Percentiles rank a stretch among this genome's conserved stretches.
Evolutionary conservation across 139 green algal species (phyloP).

Genomic region (Ostreobium quekettii): DNA sequence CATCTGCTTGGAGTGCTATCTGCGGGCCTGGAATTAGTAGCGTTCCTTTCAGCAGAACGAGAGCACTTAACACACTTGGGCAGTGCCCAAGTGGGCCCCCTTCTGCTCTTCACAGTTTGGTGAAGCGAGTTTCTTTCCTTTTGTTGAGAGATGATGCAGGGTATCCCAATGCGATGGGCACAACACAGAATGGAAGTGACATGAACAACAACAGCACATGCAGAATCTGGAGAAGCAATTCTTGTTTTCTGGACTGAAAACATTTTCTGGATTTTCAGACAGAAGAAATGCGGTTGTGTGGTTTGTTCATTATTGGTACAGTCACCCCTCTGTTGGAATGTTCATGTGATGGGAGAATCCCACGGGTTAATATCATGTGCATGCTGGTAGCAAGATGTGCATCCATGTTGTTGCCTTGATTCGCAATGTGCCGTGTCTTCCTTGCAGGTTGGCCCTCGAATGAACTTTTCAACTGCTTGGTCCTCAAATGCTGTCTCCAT

Average conservation of each 20-base stretch:
- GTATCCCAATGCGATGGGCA: too few species aligned
- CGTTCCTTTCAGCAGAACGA: not conserved
- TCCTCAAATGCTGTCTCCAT: conserved; percentile 96
- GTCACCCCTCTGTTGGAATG: not conserved
- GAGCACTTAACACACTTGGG: not conserved
- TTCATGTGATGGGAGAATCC: too few species aligned
- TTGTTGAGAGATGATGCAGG: too few species aligned
- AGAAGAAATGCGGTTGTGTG: not conserved
- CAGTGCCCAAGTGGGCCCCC: not conserved
- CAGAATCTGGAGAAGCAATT: too few species aligned
- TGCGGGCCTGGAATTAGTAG: not conserved
- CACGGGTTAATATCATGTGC: too few species aligned
- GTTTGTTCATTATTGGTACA: not conserved
- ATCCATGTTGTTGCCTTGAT: not conserved
- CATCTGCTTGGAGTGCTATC: not conserved
- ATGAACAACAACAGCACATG: too few species aligned
- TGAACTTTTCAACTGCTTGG: conserved; percentile 92
- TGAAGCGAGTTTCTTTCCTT: too few species aligned
- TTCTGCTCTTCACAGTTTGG: not conserved
- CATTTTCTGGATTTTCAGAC: not conserved
- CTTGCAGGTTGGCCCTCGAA: conserved; percentile 83
- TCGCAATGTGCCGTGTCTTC: not conserved
- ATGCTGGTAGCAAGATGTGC: too few species aligned
- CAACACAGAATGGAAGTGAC: too few species aligned
- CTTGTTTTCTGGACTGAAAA: too few species aligned